Base-by-base conservation (phyloP, 2,329 filamentous ascomycete genomes). In the Colletotrichum spinosum region DNA sequence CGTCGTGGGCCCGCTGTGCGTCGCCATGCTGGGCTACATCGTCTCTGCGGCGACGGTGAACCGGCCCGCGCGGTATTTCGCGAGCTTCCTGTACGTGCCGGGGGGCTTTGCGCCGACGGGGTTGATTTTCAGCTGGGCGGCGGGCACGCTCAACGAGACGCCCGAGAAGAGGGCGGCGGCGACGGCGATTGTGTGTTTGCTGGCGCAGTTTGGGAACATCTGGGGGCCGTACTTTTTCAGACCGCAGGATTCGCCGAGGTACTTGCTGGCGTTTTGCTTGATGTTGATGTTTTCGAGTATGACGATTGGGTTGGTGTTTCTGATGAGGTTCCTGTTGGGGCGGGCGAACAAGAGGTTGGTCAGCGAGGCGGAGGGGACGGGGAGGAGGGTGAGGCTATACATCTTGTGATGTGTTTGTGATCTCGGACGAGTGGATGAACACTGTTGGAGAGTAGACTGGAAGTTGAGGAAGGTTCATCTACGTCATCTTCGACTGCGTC, bases 21-120 rank as follows among this genome's bases (percentile, higher is more conserved):
- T 89, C 39, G 84, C 84, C 2, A 78, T 89, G 1, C 75, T 75
- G 1, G 83, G 86, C 1, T 90, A 88, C 73, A 85, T 90, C 64
- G 77, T 90, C 25, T 84, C 85, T 4, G 87, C 86, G 2, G 77
- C 84, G 0, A 90, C 88, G 0, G 84, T 81, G 0, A 74, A 77
- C 12, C 81, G 80, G 2, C 86, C 79, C 0, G 83, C 86, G 0
- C 77, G 88, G 35, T 89, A 61, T 12, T 89, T 68, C 45, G 61
- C 65, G 13, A 72, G 74, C 8, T 69, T 70, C 11, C 74, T 77
- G 48, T 80, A 75, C 58, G 70, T 67, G 71, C 0, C 75, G 3
- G 65, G 65, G 10, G 62, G 52, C 3, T 67, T 61, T 11, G 56
- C 65, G 41, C 64, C 75, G 9, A 80, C 79, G 55, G 72, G 75